phyloP scores from a whole-genome alignment of 2,329 filamentous ascomycete genomes.

The Scedosporium apiospermum region DNA sequence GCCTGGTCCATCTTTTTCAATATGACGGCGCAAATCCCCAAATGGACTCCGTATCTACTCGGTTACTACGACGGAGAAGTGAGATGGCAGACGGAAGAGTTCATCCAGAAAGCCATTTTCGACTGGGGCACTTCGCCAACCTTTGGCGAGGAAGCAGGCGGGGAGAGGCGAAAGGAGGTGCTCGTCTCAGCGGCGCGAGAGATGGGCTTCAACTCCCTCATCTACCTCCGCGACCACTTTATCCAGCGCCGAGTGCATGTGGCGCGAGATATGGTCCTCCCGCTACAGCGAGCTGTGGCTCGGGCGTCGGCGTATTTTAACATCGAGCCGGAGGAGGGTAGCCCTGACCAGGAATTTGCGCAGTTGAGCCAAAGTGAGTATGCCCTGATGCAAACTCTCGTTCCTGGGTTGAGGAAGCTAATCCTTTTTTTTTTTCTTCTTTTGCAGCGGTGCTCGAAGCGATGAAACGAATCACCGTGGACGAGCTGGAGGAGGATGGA shows the following conservation, averaged over 20 bases:
- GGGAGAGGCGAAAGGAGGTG: slow-evolving; percentile 17
- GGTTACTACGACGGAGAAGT: slow-evolving; percentile 34
- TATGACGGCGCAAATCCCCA: slow-evolving; percentile 17
- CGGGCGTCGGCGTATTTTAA: slow-evolving; percentile 32
- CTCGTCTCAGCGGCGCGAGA: slow-evolving; percentile 24
- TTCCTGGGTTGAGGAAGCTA: neutral
- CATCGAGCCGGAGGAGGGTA: slow-evolving; percentile 20
- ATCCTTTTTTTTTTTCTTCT: neutral
- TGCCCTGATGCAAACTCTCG: neutral
- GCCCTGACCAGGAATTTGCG: slow-evolving; percentile 17
- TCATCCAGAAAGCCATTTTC: slow-evolving; percentile 36
- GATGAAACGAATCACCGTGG: slow-evolving; percentile 46
- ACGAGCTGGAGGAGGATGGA: slow-evolving; percentile 48
- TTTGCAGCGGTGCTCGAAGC: slow-evolving; percentile 30
- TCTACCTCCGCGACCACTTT: slow-evolving; percentile 36
- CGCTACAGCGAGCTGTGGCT: slow-evolving; percentile 31
- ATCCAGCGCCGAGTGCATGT: slow-evolving; percentile 31
- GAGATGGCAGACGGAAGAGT: slow-evolving; percentile 29
- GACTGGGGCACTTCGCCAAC: slow-evolving; percentile 18
- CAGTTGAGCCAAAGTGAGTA: slow-evolving; percentile 28
- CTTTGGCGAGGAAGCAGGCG: slow-evolving; percentile 21
- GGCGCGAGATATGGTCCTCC: slow-evolving; percentile 28
- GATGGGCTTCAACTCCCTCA: slow-evolving; percentile 35
- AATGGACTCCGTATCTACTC: slow-evolving; percentile 44
- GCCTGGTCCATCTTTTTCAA: slow-evolving; percentile 17